Conservation (phyloP, 441 rosid species). For the California macrophylla region DNA sequence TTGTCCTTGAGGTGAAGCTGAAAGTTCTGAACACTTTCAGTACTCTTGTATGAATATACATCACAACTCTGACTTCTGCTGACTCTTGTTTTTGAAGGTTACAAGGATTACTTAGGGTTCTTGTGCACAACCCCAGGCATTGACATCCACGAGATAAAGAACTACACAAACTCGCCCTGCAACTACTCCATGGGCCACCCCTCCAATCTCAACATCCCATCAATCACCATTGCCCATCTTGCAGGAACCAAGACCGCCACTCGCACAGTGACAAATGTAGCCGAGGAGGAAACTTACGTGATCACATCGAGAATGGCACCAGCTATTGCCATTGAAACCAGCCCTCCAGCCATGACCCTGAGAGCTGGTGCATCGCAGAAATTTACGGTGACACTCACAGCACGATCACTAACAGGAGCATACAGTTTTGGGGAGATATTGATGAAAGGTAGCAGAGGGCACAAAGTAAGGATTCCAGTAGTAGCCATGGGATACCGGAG, state of each 20-base stretch:
- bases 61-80: conserved; percentile 8
- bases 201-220: conserved; percentile 75
- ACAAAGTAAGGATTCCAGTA: conserved; percentile 75
- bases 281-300: conserved; percentile 70
- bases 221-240: conserved; percentile 72
- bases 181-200: conserved; percentile 67
- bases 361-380: conserved; percentile 49
- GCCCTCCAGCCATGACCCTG: conserved; percentile 84
- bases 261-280: conserved; percentile 74
- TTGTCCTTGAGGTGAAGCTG: neutral
- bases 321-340: conserved; percentile 58
- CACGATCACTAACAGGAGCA: conserved; percentile 49
- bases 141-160: conserved; percentile 54
- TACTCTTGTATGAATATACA: neutral
- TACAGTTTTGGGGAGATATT: conserved; percentile 75
- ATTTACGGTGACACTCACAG: conserved; percentile 57
- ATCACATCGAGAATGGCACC: conserved; percentile 76
- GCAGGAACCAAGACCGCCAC: conserved; percentile 54
- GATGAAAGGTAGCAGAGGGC: conserved; percentile 91
- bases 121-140: conserved; percentile 93
- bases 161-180: conserved; percentile 68
- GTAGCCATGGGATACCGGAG: conserved; percentile 68
- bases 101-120: conserved; percentile 76
- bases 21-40: neutral
- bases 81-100: conserved; percentile 36